phyloP scores from a whole-genome alignment of 2,329 filamentous ascomycete species.

The Pestalotiopsis sp. region DNA sequence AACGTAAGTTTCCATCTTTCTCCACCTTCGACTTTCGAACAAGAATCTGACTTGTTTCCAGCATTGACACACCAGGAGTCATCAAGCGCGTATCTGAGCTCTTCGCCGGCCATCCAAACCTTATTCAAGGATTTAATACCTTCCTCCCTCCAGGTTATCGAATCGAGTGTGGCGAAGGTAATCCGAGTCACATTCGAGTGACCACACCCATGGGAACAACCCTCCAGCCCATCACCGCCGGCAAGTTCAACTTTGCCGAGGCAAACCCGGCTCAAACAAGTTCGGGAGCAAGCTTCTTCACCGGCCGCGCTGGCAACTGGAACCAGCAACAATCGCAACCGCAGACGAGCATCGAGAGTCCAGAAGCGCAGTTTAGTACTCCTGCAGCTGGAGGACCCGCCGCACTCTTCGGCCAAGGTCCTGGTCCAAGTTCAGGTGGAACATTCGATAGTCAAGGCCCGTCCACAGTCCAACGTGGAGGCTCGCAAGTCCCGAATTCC shows the following conservation, averaged over 20 bases:
- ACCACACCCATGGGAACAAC: conserved; percentile 98
- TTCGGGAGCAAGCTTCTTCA: conserved; percentile 47
- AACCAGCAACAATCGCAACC: conserved; percentile 50
- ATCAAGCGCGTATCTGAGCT: conserved; percentile 95
- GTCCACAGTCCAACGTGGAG: conserved; percentile 31
- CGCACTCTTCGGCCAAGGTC: conserved; percentile 47
- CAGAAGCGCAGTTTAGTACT: conserved; percentile 63
- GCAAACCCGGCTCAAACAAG: conserved; percentile 38
- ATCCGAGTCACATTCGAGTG: conserved; percentile 93
- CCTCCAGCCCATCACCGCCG: conserved; percentile 77
- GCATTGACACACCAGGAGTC: conserved; percentile 95
- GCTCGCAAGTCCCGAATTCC: conserved; percentile 34
- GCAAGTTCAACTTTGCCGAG: conserved; percentile 48
- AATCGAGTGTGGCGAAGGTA: conserved; percentile 92
- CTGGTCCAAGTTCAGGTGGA: conserved; percentile 29
- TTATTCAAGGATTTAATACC: conserved; percentile 98
- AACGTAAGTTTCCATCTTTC: conserved; percentile 61
- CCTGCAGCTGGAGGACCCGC: conserved; percentile 52
- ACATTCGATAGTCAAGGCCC: conserved; percentile 33
- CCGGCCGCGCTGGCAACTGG: conserved; percentile 55
- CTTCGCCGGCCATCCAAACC: conserved; percentile 91
- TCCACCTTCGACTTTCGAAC: not conserved
- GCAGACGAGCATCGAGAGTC: conserved; percentile 64
- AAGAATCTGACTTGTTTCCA: conserved; percentile 37
- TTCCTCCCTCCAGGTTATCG: conserved; percentile 94